Base-by-base conservation (phyloP, 2,329 filamentous ascomycete species). In the Cyanodermella asteris region DNA sequence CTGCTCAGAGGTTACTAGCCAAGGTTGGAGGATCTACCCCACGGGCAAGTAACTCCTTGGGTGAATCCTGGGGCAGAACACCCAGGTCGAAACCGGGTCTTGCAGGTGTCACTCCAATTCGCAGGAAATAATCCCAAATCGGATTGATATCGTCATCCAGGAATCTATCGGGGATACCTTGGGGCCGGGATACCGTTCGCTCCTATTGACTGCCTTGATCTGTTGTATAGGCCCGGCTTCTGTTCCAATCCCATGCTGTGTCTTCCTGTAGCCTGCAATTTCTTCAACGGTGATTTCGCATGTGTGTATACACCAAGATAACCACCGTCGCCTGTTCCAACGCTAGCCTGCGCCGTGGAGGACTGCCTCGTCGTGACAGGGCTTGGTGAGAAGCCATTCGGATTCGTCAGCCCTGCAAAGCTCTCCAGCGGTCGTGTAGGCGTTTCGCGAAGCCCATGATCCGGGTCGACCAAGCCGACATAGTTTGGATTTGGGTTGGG, bases 401-500 rank as follows among this genome's bases (percentile, higher is more conserved):
- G 18, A 8, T 11, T 52, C 45, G 10, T 35, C 31, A 2, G 28
- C 30, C 24, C 55, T 58, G n/a, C n/a, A n/a, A n/a, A n/a, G 18
- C 38, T 53, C 56, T 36, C 52, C 42, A 36, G 46, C 50, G 22
- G 50, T 44, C 27, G 40, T 47, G 48, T 50, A 43, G 34, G 41
- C 37, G 33, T 40, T 55, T 40, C 31, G 41, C 31, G 36, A 32
- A 34, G 41, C 44, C 33, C 38, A 22, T 53, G 55, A 23, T 82
- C 69, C 0, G 74, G 70, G 37, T 82, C 69, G 34, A 80, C 61
- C 36, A 80, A 68, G 30, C 62, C 64, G 16, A 64, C 50, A 42
- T 87, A 87, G 42, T 75, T 78, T 1, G 74, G 71, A 42, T 93
- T 93, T 4, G 78, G 73, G 30, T 81, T 76, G 2, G 74, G 76